Evolutionary conservation across 2,329 filamentous ascomycete genomes (phyloP), one percentile per base, ranked within the genome.

Genomic region (Fusarium pseudonygamai): DNA sequence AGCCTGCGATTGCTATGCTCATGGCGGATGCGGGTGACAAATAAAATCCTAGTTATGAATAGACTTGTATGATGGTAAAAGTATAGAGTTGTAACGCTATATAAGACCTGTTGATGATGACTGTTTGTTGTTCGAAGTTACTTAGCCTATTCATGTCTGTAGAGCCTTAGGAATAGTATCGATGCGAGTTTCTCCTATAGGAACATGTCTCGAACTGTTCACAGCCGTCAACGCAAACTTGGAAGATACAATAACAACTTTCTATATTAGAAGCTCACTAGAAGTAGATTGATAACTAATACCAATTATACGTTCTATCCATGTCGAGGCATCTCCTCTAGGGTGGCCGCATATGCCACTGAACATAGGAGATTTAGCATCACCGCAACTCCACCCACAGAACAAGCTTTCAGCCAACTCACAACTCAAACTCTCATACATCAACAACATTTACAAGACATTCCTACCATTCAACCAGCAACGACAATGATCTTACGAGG

Each of bases 1-100:
- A 78, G 40, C 75, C 76, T 42, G 75, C 64, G 12, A 77, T 78
- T 63, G 70, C 68, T 34, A 36, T 72, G 66, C 60, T 78, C 59
- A 32, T 78, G 53, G 59, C 61, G 4, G 72, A 74, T 36, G 46
- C 52, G 18, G 57, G 67, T 28, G 70, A 74, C 16, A 69, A 75
- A 46, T 67, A 28, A 71, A 26, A 37, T 15, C 28, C n/a, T 15
- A 22, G 24, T 36, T 7, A 64, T 34, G 26, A 16, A 28, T 22
- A 60, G 15, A 53, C 50, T 24, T 70, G 49, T 60, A 56, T n/a
- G 39, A 50, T 63, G 53, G 11, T 12, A 18, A n/a, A 50, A 47
- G 13, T 5, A 34, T 62, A 62, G 32, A 46, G 20, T 14, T 63
- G 20, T 32, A 47, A 60, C 24, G 40, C 18, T 37, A 47, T 60